These are phyloP conservation scores for Canna indica DNA, from an alignment of 176 grass and related monocot genomes.

Conservation along the genomic window DNA sequence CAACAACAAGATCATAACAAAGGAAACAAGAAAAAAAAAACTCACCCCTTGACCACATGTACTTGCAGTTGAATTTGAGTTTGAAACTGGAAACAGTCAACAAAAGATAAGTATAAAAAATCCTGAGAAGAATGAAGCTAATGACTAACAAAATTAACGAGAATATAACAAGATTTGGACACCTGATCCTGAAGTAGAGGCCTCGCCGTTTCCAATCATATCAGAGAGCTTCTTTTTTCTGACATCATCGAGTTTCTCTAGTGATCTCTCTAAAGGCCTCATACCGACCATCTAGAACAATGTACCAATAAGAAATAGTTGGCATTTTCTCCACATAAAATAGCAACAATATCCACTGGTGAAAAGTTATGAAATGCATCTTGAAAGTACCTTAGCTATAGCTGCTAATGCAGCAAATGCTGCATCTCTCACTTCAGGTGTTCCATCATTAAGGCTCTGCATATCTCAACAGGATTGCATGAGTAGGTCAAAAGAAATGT, in stretches of 20 bases:
- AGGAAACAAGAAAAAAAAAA: constrained; percentile 7
- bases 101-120: not conserved
- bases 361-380: not conserved
- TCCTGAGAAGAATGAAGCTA: not conserved
- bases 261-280: constrained; percentile 86
- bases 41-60: constrained; percentile 60
- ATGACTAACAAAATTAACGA: not conserved
- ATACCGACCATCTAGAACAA: constrained; percentile 89
- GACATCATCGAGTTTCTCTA: constrained; percentile 96
- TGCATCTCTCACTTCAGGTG: constrained; percentile 85
- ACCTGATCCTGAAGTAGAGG: constrained; percentile 56
- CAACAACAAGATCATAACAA: not conserved
- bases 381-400: constrained; percentile 66
- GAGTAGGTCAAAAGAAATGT: constrained; percentile 3
- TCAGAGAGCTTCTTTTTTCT: constrained; percentile 99
- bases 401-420: constrained; percentile 75
- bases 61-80: constrained; percentile 30
- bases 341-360: not conserved
- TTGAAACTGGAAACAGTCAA: constrained; percentile 29
- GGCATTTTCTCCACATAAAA: constrained; percentile 5
- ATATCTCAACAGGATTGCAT: constrained; percentile 6
- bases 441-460: constrained; percentile 97
- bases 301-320: constrained; percentile 3
- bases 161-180: constrained; percentile 7
- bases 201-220: constrained; percentile 59